A percentile compares a stretch with the other conserved stretches of the same genome.
Conservation (phyloP, 2,329 filamentous ascomycete species). For the Sclerotinia trifoliorum region DNA sequence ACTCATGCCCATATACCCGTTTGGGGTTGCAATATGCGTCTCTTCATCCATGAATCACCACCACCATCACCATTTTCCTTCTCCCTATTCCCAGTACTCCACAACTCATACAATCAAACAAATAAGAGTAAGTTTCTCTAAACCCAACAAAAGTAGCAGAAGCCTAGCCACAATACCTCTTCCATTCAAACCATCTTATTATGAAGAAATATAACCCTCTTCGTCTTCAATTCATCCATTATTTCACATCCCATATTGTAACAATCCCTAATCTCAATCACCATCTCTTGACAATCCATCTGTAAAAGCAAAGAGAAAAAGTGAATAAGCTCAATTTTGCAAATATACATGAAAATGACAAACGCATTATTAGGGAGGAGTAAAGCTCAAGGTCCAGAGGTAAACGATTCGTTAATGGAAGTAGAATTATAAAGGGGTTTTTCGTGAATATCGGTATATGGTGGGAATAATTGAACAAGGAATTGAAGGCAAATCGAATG, state of each 20-base stretch:
- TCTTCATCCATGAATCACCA: neutral
- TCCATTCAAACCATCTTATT: neutral
- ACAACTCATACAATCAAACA: slow-evolving; percentile 2
- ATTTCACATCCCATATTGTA: neutral
- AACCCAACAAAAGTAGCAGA: slow-evolving; percentile 14
- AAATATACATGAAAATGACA: neutral
- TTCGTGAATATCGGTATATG: slow-evolving; percentile 14
- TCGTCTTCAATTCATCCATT: neutral
- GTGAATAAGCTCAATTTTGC: slow-evolving; percentile 8
- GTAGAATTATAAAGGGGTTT: neutral
- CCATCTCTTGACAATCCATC: slow-evolving; percentile 11
- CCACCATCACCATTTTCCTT: neutral
- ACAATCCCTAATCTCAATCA: neutral
- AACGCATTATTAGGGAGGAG: slow-evolving; percentile 6
- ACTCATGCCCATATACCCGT: neutral
- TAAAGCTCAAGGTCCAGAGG: slow-evolving; percentile 5
- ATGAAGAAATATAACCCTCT: neutral
- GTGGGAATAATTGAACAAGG: slow-evolving; percentile 8
- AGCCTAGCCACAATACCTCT: slow-evolving; percentile 8
- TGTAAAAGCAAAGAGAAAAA: slow-evolving; percentile 11
- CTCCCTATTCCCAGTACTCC: slow-evolving; percentile 4
- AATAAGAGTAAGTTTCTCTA: slow-evolving; percentile 3
- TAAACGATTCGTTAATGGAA: slow-evolving; percentile 5
- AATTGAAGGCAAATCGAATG: slow-evolving; percentile 8
- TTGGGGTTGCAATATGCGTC: neutral